A percentile compares a stretch with the other conserved stretches of the same genome.
These are phyloP conservation scores for Pleoardoris graminearum DNA, from an alignment of 2,329 filamentous ascomycete species.

Conservation along the genomic window DNA sequence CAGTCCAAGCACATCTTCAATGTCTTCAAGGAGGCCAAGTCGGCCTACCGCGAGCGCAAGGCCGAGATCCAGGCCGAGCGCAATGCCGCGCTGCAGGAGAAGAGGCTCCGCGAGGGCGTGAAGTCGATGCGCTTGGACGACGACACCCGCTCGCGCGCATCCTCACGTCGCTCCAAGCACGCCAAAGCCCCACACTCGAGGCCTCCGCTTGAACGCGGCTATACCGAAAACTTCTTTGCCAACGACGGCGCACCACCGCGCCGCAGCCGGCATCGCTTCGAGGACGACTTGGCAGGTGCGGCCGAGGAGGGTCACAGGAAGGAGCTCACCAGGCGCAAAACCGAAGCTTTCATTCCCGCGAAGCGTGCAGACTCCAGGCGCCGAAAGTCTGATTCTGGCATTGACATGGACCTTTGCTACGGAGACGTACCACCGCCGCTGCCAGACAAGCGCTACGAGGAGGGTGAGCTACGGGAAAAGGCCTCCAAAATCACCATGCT, in stretches of 20 bases:
- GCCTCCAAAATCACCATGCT: slow-evolving; percentile 75
- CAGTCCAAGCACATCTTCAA: slow-evolving; percentile 88
- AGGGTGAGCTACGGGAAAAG: slow-evolving; percentile 66
- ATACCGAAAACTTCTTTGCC: slow-evolving; percentile 51
- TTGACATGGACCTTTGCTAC: slow-evolving; percentile 93
- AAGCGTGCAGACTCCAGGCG: slow-evolving; percentile 29
- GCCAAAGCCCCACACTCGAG: slow-evolving; percentile 33
- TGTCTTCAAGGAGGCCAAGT: slow-evolving; percentile 90
- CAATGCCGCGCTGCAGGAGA: slow-evolving; percentile 61
- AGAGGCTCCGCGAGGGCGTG: slow-evolving; percentile 62
- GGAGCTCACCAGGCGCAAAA: slow-evolving; percentile 51
- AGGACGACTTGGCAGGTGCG: slow-evolving; percentile 37
- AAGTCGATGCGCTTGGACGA: slow-evolving; percentile 53
- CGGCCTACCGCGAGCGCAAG: slow-evolving; percentile 85
- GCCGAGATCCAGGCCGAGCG: slow-evolving; percentile 75
- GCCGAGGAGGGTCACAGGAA: slow-evolving; percentile 37
- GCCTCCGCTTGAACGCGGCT: slow-evolving; percentile 50
- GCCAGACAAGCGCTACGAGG: slow-evolving; percentile 52
- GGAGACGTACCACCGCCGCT: slow-evolving; percentile 77
- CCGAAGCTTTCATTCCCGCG: slow-evolving; percentile 38
- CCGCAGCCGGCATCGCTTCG: slow-evolving; percentile 32
- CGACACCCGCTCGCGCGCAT: slow-evolving; percentile 41
- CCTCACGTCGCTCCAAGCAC: slow-evolving; percentile 33
- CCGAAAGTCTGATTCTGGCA: slow-evolving; percentile 52
- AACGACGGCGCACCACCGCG: slow-evolving; percentile 41